These are phyloP conservation scores for Trypanosoma melophagium DNA, from an alignment of 208 protist species.

Conservation along the genomic window DNA sequence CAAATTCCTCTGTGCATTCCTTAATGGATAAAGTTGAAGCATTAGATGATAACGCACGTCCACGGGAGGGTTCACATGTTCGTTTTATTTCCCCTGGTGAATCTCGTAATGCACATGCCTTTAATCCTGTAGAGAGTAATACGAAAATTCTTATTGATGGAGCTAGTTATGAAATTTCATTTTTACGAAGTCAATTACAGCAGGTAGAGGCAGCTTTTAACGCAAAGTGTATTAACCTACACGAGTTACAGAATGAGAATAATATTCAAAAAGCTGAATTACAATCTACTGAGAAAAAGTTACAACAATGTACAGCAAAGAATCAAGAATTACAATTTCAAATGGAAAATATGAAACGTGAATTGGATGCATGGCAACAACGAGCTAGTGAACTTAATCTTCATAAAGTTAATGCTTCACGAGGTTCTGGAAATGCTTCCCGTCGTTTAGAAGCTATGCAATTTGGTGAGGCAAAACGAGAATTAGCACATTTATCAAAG, in stretches of 20 bases:
- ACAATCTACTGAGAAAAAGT: constrained; percentile 29
- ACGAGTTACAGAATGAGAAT: constrained; percentile 80
- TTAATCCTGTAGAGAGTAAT: constrained; percentile 5
- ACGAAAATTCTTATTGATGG: constrained; percentile 56
- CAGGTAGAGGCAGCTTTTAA: constrained; percentile 87
- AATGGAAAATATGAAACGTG: constrained; percentile 53
- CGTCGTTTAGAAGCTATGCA: constrained; percentile 33
- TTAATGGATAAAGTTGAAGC: background rate
- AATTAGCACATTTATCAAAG: constrained; percentile 57
- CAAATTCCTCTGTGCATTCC: background rate
- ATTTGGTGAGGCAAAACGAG: constrained; percentile 51
- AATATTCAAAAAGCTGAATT: constrained; percentile 45
- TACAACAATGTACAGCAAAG: constrained; percentile 23
- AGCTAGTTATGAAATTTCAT: constrained; percentile 78
- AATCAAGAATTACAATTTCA: constrained; percentile 38
- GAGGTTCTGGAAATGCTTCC: constrained; percentile 14
- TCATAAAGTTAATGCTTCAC: background rate
- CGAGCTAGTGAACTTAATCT: constrained; percentile 33
- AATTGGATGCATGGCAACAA: constrained; percentile 77
- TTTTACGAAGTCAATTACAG: constrained; percentile 73
- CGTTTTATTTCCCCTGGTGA: background rate
- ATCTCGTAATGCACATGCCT: background rate
- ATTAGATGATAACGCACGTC: background rate
- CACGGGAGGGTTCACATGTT: background rate
- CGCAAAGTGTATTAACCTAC: constrained; percentile 73